These are phyloP conservation scores for Apiotrichum porosum DNA, from an alignment of 1,284 basidiomycete species.

Conservation along the genomic window DNA sequence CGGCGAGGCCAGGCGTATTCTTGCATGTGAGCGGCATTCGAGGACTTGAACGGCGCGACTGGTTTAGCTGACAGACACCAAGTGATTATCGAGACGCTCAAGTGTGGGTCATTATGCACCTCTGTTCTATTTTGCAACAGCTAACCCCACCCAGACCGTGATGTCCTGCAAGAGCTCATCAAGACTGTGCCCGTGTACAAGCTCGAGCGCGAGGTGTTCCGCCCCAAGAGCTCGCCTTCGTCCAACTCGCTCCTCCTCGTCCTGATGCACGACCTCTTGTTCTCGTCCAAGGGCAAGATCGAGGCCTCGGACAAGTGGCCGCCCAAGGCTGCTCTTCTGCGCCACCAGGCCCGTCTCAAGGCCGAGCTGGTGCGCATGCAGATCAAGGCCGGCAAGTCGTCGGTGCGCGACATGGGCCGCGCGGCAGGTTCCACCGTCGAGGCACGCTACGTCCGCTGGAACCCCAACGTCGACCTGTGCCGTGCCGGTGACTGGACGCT, in stretches of 20 bases:
- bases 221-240: slow-evolving; percentile 48
- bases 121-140: no score
- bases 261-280: slow-evolving; percentile 79
- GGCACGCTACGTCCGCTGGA: slow-evolving; percentile 80
- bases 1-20: slow-evolving; percentile 63
- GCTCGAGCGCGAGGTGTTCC: slow-evolving; percentile 67
- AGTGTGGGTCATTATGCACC: slow-evolving; percentile 58
- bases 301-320: slow-evolving; percentile 78
- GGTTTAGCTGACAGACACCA: slow-evolving; percentile 39
- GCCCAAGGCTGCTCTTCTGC: slow-evolving; percentile 71
- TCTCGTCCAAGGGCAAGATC: slow-evolving; percentile 63
- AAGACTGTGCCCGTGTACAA: slow-evolving; percentile 67
- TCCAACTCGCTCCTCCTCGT: slow-evolving; percentile 65
- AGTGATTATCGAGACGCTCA: slow-evolving; percentile 83
- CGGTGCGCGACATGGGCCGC: slow-evolving; percentile 60
- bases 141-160: slow-evolving; percentile 57
- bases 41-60: slow-evolving; percentile 4
- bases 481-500: slow-evolving; percentile 24
- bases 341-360: slow-evolving; percentile 81
- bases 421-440: slow-evolving; percentile 49
- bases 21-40: slow-evolving; percentile 47
- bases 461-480: slow-evolving; percentile 56
- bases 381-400: slow-evolving; percentile 65
- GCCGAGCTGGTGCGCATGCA: slow-evolving; percentile 80
- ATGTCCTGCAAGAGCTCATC: slow-evolving; percentile 52